These are phyloP conservation scores for Thalia dealbata DNA, from an alignment of 176 grass and related monocot genomes.

Conservation along the genomic window DNA sequence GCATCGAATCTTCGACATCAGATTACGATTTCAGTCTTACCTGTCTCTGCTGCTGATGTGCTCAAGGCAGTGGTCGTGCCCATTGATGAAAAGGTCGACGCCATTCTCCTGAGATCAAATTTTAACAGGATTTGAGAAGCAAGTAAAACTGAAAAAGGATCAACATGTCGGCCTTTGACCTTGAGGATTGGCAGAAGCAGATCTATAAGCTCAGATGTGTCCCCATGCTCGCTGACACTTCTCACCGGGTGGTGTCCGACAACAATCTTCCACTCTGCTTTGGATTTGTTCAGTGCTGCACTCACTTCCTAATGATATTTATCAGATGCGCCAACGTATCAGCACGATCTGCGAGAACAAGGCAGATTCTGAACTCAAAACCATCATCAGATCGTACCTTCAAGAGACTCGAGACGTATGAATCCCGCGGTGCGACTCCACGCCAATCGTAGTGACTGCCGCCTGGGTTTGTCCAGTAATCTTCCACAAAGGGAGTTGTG, in stretches of 20 bases:
- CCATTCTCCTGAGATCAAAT: slow-evolving; percentile 33
- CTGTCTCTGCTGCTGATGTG: slow-evolving; percentile 88
- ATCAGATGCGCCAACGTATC: no score
- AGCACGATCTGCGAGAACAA: no score
- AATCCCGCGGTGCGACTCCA: slow-evolving; percentile 47
- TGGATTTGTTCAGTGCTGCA: slow-evolving; percentile 55
- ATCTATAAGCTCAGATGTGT: slow-evolving; percentile 59
- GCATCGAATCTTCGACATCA: not conserved
- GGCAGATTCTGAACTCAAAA: not conserved
- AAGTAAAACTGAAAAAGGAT: not conserved
- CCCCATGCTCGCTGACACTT: slow-evolving; percentile 73
- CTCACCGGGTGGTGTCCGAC: slow-evolving; percentile 81
- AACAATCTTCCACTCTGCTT: slow-evolving; percentile 66
- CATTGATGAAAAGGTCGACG: slow-evolving; percentile 71
- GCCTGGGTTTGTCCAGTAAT: slow-evolving; percentile 59
- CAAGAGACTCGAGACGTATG: slow-evolving; percentile 45
- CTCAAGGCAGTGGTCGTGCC: slow-evolving; percentile 88
- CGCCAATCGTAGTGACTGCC: slow-evolving; percentile 60
- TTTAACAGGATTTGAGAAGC: not conserved
- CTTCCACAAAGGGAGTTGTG: slow-evolving; percentile 53
- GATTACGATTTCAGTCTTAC: slow-evolving; percentile 14
- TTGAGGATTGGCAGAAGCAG: slow-evolving; percentile 68
- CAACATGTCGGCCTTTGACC: slow-evolving; percentile 32
- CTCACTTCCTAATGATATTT: slow-evolving; percentile 51
- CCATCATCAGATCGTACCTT: slow-evolving; percentile 27